Evolutionary conservation across 2,329 filamentous ascomycete species (phyloP), one percentile per base, ranked within the genome.

Genomic region (Colletotrichum tofieldiae): DNA sequence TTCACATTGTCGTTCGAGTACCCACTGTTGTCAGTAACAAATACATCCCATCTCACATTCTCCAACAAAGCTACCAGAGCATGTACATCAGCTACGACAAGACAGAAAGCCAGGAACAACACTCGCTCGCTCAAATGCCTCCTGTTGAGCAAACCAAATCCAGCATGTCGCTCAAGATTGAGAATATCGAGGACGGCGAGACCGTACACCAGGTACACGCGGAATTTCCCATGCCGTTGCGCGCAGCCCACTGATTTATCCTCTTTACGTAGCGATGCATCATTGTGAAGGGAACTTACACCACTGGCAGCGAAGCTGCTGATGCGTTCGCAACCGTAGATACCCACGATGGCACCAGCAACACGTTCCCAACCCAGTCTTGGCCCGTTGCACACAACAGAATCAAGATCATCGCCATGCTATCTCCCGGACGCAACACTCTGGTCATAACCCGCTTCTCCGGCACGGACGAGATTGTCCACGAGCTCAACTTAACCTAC

Each of bases 401-500:
- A 37, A 56, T 70, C 60, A 73, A 58, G 51, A 58, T 65, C 43
- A 52, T 73, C 3, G 71, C 51, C 26, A 47, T 73, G 2, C 71
- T 73, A 5, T 70, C 60, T 0, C 66, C 71, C 6, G 71, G 71
- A 20, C 43, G n/a, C 8, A 73, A 73, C 41, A 56, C 35, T 7
- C 29, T 70, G 5, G 26, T 55, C 18, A 70, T 73, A 49, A 49
- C 37, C 1, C 69, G 69, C 12, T 20, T 16, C 20, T 8, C 18
- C 20, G 37, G 26, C 20, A 41, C 26, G 4, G 4, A n/a, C 41
- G 16, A n/a, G 26, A 47, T 9, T 26, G 3, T 14, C 29, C 16
- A 14, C 18, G 20, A 35, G 58, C 16, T 60, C 18, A 35, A n/a
- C 26, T 26, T 60, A 92, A 91, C 93, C n/a, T 92, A 93, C 80